Conservation (phyloP, 257 asterid genomes). For the Fraxinus americana region DNA sequence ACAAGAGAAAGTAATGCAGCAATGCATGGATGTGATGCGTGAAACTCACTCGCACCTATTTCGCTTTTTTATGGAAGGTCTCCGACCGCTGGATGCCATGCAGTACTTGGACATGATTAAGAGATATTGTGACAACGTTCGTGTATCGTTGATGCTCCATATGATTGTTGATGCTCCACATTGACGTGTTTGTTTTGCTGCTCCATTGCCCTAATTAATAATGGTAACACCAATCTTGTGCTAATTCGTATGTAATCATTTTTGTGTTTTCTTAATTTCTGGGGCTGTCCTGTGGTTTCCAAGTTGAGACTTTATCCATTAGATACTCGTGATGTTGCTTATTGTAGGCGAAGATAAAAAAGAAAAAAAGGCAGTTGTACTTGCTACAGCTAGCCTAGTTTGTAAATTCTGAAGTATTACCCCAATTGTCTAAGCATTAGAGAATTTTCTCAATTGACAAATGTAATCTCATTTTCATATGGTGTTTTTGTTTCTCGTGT, state of each 20-base stretch:
- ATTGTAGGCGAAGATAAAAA: conserved; percentile 22
- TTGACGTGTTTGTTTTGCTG: conserved; percentile 5
- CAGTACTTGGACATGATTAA: conserved; percentile 77
- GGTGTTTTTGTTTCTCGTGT: background rate
- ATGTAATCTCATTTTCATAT: background rate
- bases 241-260: conserved; percentile 5
- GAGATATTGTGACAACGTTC: conserved; percentile 66
- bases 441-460: conserved; percentile 16
- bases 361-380: conserved; percentile 29
- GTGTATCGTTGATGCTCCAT: conserved; percentile 74
- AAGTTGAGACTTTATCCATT: conserved; percentile 28
- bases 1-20: conserved; percentile 69
- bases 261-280: conserved; percentile 8
- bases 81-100: conserved; percentile 86
- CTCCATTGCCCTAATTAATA: background rate
- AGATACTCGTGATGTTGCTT: conserved; percentile 28
- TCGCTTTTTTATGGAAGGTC: conserved; percentile 87
- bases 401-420: conserved; percentile 35
- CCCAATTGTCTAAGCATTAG: conserved; percentile 21
- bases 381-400: conserved; percentile 25
- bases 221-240: conserved; percentile 4
- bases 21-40: conserved; percentile 77
- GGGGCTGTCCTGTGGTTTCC: conserved; percentile 25
- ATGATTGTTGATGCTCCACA: conserved; percentile 58
- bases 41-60: conserved; percentile 82